phyloP scores from a whole-genome alignment of 805 yeast species.

The Saccharomycopsis capsularis region DNA sequence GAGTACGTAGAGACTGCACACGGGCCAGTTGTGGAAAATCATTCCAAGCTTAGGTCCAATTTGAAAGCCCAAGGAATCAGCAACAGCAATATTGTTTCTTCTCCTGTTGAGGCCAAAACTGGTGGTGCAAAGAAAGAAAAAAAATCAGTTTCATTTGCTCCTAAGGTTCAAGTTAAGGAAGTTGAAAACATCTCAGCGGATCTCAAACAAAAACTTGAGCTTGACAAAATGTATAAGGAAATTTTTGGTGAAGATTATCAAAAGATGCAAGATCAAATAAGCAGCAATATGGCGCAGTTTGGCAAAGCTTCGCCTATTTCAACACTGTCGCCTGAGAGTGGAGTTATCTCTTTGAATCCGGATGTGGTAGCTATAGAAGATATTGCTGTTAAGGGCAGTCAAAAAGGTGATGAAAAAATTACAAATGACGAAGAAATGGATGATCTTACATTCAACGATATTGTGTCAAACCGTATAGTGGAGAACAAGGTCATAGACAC shows the following conservation, averaged over 20 bases:
- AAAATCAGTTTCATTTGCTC: conserved; percentile 18
- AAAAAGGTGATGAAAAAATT: background rate
- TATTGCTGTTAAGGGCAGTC: background rate
- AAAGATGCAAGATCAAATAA: conserved; percentile 13
- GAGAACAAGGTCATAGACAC: conserved; percentile 3
- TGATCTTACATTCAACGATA: conserved; percentile 10
- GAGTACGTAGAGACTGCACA: background rate
- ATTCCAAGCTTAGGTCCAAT: background rate
- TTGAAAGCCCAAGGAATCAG: background rate
- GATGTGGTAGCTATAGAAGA: background rate
- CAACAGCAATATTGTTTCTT: background rate
- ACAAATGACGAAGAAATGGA: conserved; percentile 7
- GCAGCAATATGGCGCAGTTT: conserved; percentile 5
- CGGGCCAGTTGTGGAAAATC: background rate
- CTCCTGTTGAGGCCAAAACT: background rate
- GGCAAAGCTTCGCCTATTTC: conserved; percentile 1
- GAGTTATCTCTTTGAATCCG: background rate
- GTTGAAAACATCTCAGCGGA: conserved; percentile 1
- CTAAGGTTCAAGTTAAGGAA: conserved; percentile 14
- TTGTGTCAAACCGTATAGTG: conserved; percentile 15
- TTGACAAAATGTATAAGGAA: conserved; percentile 19
- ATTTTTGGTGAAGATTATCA: conserved; percentile 19
- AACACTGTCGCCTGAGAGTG: background rate
- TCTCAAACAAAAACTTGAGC: conserved; percentile 3
- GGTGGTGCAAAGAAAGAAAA: background rate